phyloP scores from a whole-genome alignment of 2,329 filamentous ascomycete genomes.

The Aureobasidium sp. region DNA sequence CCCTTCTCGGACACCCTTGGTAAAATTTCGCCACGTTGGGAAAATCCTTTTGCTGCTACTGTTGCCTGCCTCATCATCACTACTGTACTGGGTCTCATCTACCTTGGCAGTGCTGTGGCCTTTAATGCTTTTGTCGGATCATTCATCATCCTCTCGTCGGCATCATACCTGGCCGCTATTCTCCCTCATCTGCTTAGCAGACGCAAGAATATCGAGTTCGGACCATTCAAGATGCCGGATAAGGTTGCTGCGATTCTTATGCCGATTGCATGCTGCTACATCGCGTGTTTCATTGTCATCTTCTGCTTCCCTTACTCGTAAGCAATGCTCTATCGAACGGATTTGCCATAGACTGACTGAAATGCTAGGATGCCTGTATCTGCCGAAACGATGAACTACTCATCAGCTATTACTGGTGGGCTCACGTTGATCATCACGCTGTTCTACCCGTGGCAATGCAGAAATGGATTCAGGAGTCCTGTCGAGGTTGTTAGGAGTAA shows the following conservation, averaged over 20 bases:
- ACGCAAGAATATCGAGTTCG: slow-evolving; percentile 42
- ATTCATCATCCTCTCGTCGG: slow-evolving; percentile 48
- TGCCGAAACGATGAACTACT: slow-evolving; percentile 38
- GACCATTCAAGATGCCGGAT: slow-evolving; percentile 52
- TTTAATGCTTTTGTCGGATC: slow-evolving; percentile 61
- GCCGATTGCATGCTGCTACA: slow-evolving; percentile 49
- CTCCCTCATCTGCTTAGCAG: slow-evolving; percentile 41
- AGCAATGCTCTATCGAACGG: neutral
- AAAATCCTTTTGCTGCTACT: slow-evolving; percentile 52
- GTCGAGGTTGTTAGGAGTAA: slow-evolving; percentile 13
- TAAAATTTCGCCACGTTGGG: slow-evolving; percentile 39
- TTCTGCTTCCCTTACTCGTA: slow-evolving; percentile 50
- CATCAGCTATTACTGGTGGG: slow-evolving; percentile 33
- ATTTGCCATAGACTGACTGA: neutral
- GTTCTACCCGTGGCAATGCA: slow-evolving; percentile 26
- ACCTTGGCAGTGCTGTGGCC: slow-evolving; percentile 58
- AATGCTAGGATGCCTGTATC: slow-evolving; percentile 23
- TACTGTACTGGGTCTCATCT: slow-evolving; percentile 56
- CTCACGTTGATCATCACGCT: slow-evolving; percentile 32
- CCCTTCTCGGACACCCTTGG: slow-evolving; percentile 46
- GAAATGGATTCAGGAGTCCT: slow-evolving; percentile 33
- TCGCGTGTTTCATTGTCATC: slow-evolving; percentile 55
- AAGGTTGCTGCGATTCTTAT: slow-evolving; percentile 46
- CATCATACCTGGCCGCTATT: slow-evolving; percentile 58
- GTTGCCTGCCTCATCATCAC: slow-evolving; percentile 44